Base-by-base conservation (phyloP, 2,329 filamentous ascomycete genomes). In the Alternaria tenuissima region DNA sequence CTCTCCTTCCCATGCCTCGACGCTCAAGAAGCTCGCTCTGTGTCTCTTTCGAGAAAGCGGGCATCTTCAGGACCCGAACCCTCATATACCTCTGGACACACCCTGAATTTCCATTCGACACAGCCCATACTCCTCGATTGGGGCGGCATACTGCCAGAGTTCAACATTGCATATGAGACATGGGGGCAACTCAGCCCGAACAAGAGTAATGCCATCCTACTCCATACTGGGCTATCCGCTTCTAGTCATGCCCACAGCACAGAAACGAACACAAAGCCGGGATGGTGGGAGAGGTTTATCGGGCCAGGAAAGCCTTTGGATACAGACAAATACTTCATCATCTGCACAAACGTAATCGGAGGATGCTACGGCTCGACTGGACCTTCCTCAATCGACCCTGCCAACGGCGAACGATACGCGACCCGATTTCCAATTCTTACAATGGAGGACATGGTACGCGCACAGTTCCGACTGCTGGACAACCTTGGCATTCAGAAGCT, bases 271-370 rank as follows among this genome's bases (percentile, higher is more conserved):
- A 87, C 92, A 0, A 91, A 94, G 77, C 91, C 93, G 0, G 95
- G 95, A 4, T 99, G 95, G 95, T 99, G 95, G 95, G 95, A 99
- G 80, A 94, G 91, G 78, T 99, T 99, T 77, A 98, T 99, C 73
- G 95, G 95, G 0, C 91, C 94, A 0, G 93, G 91, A 0, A 86
- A 86, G 20, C 91, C 93, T 11, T 81, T 99, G 9, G 93, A 99
- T 78, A 99, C 95, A 1, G 82, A 94, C 79, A 94, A 93, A 76
- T 96, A 96, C 82, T 92, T 93, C 74, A 82, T 99, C 61, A 92
- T 99, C 62, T 99, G 95, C 81, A 98, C 95, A 9, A 99, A 99
- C 76, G 94, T 98, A 47, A 86, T 99, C 36, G 95, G 95, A 52
- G 93, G 95, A 6, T 99, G 95, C 80, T 98, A 95, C 78, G 95